Evolutionary conservation across 495 filamentous ascomycete species (phyloP).

Genomic region (Neurospora terricola): DNA sequence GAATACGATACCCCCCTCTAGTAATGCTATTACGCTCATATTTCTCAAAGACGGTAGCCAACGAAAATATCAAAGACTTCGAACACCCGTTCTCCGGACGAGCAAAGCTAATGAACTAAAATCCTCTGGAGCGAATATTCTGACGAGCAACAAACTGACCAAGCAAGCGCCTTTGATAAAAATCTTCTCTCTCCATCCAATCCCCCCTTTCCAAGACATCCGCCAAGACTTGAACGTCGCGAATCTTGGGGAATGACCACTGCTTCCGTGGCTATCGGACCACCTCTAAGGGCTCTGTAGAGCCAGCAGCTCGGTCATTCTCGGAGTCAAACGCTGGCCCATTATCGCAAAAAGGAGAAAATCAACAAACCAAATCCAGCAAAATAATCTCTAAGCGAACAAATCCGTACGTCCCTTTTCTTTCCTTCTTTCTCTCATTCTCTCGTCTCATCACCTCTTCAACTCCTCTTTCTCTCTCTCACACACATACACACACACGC

Average conservation of each 20-base stretch:
- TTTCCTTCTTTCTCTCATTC: neutral
- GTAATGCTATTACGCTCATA: neutral
- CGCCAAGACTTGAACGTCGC: too few relatives aligned
- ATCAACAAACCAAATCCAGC: neutral
- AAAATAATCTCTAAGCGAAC: neutral
- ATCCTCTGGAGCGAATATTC: neutral
- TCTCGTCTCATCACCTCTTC: neutral
- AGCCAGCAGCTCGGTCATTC: too few relatives aligned
- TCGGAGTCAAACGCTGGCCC: too few relatives aligned
- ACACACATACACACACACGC: too few relatives aligned
- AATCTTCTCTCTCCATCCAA: neutral
- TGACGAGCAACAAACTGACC: neutral
- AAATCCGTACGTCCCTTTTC: neutral
- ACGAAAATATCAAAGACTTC: neutral
- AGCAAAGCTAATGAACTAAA: neutral
- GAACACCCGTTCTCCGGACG: neutral
- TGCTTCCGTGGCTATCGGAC: too few relatives aligned
- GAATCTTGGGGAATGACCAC: too few relatives aligned
- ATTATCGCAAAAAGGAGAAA: neutral
- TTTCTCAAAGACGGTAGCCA: neutral
- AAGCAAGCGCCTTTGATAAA: neutral
- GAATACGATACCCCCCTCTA: neutral
- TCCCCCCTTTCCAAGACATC: neutral
- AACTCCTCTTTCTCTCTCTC: neutral
- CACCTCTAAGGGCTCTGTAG: too few relatives aligned